Evolutionary conservation across 1,284 basidiomycete genomes (phyloP).

Genomic region (Taiwanofungus camphoratus): DNA sequence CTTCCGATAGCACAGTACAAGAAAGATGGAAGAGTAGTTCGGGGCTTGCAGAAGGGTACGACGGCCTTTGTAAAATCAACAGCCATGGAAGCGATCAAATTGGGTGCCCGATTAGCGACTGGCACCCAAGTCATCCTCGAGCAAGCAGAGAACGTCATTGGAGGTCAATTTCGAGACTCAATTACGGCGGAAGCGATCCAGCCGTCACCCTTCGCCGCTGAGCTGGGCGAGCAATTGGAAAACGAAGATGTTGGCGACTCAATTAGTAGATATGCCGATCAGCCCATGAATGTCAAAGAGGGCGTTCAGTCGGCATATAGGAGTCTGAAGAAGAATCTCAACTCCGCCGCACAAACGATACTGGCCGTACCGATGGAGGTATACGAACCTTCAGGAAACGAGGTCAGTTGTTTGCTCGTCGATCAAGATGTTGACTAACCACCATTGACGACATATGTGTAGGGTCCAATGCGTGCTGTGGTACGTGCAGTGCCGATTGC

Average conservation of each 20-base stretch:
- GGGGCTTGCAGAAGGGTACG: conserved; percentile 92
- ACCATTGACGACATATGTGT: conserved; percentile 4
- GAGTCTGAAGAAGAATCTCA: conserved; percentile 80
- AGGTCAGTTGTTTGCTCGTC: conserved; percentile 45
- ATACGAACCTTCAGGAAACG: conserved; percentile 85
- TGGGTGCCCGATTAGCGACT: conserved; percentile 92
- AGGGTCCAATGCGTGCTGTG: conserved; percentile 90
- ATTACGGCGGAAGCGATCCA: conserved; percentile 66
- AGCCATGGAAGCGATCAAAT: conserved; percentile 89
- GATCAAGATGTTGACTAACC: not conserved
- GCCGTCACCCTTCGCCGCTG: conserved; percentile 28
- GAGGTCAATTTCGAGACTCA: conserved; percentile 64
- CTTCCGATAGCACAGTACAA: conserved; percentile 96
- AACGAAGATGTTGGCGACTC: conserved; percentile 42
- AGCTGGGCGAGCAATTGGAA: conserved; percentile 33
- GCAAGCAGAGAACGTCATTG: conserved; percentile 89
- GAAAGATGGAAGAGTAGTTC: conserved; percentile 90
- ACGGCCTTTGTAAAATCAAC: conserved; percentile 91
- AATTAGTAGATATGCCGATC: conserved; percentile 87
- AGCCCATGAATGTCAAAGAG: conserved; percentile 79
- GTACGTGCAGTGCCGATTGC: conserved; percentile 96
- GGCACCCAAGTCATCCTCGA: conserved; percentile 97
- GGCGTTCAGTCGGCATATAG: conserved; percentile 89
- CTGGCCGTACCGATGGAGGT: conserved; percentile 99
- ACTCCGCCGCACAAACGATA: conserved; percentile 95